These are phyloP conservation scores for Cerrena zonata DNA, from an alignment of 1,284 basidiomycete genomes.

Conservation along the genomic window DNA sequence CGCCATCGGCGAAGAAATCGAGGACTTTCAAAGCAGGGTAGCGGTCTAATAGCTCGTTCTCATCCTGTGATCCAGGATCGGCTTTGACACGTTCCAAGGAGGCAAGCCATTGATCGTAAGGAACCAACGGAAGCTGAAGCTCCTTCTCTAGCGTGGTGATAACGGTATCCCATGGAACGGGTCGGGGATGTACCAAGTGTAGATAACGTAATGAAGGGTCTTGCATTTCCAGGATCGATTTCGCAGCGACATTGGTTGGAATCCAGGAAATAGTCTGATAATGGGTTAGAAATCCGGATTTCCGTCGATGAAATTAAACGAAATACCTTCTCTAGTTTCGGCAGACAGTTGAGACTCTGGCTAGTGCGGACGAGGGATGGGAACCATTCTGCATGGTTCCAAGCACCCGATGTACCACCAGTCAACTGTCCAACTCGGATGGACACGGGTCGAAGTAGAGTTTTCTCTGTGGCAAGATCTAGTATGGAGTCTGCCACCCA, in stretches of 20 bases:
- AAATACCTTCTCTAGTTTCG: slow-evolving; percentile 7
- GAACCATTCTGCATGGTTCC: slow-evolving; percentile 28
- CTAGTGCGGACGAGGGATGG: slow-evolving; percentile 24
- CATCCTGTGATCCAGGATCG: slow-evolving; percentile 2
- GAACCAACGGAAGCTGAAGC: slow-evolving; percentile 10
- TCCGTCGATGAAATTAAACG: not conserved
- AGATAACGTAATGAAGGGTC: slow-evolving; percentile 11
- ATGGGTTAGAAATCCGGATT: not conserved
- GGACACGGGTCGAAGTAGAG: slow-evolving; percentile 19
- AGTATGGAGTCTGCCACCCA: slow-evolving; percentile 31
- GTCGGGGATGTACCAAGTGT: slow-evolving; percentile 17
- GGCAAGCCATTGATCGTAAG: slow-evolving; percentile 15
- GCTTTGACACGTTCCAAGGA: slow-evolving; percentile 11
- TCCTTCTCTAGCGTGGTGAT: slow-evolving; percentile 8
- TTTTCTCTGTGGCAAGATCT: slow-evolving; percentile 16
- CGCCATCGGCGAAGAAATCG: slow-evolving; percentile 15
- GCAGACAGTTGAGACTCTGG: slow-evolving; percentile 22
- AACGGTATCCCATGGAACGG: slow-evolving; percentile 14
- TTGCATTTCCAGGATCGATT: slow-evolving; percentile 18
- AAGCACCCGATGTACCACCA: slow-evolving; percentile 22
- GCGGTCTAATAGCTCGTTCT: slow-evolving; percentile 8
- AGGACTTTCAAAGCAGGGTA: slow-evolving; percentile 12
- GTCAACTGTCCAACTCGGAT: slow-evolving; percentile 29
- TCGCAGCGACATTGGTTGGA: slow-evolving; percentile 16
- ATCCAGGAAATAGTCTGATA: slow-evolving; percentile 17